A percentile compares a stretch with the other conserved stretches of the same genome.
Conservation (phyloP, 1,284 basidiomycete genomes). For the Naganishia albida region DNA sequence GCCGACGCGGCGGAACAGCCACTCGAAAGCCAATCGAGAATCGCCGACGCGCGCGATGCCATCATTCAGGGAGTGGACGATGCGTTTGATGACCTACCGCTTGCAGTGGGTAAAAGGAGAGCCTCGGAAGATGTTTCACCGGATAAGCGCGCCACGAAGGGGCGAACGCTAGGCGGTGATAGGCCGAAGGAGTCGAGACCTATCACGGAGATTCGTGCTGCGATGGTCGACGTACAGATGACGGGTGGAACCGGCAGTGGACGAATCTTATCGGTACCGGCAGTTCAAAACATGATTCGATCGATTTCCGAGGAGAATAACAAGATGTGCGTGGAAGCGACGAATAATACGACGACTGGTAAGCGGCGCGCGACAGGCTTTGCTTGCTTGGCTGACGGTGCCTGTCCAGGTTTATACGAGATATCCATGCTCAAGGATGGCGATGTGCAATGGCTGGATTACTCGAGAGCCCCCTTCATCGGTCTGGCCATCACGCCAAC, state of each 20-base stretch:
- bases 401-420: not conserved
- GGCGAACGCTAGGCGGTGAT: conserved; percentile 39
- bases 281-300: conserved; percentile 43
- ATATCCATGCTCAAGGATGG: conserved; percentile 54
- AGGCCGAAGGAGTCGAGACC: conserved; percentile 31
- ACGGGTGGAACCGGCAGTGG: not conserved
- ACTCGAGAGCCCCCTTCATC: conserved; percentile 69
- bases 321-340: conserved; percentile 69
- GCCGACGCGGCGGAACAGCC: conserved; percentile 43
- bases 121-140: conserved; percentile 23
- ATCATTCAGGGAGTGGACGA: conserved; percentile 43
- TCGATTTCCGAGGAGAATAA: conserved; percentile 37
- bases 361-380: not conserved
- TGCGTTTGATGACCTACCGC: conserved; percentile 37
- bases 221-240: conserved; percentile 29
- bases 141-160: conserved; percentile 22
- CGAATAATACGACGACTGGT: conserved; percentile 70
- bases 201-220: conserved; percentile 43
- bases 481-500: conserved; percentile 63
- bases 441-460: conserved; percentile 83
- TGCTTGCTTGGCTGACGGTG: not conserved
- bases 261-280: conserved; percentile 37
- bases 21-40: conserved; percentile 37
- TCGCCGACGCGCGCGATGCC: conserved; percentile 39
- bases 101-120: conserved; percentile 9